Evolutionary conservation across 1,139 yeast genomes (phyloP).

Genomic region (Magnusiomyces paraingens): DNA sequence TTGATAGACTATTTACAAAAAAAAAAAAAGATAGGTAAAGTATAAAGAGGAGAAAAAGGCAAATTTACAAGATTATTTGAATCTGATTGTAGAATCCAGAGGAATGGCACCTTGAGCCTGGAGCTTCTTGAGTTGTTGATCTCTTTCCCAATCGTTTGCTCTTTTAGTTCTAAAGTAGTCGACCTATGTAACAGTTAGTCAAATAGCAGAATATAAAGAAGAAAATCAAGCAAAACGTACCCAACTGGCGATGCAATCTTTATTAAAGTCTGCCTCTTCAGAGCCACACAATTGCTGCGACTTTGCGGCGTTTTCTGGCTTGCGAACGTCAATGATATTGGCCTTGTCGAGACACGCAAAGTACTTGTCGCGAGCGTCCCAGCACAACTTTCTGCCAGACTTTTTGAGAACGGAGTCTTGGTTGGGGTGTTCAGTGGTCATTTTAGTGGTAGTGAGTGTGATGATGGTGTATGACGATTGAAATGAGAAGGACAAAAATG

Average conservation of each 20-base stretch:
- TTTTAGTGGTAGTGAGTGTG: too few species aligned
- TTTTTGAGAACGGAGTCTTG: slow-evolving; percentile 29
- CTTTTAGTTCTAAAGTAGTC: slow-evolving; percentile 63
- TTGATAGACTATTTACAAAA: slow-evolving; percentile 1
- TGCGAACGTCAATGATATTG: slow-evolving; percentile 41
- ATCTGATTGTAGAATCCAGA: slow-evolving; percentile 17
- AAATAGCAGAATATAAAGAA: background rate
- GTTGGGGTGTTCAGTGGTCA: background rate
- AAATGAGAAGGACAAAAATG: too few species aligned
- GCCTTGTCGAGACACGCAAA: slow-evolving; percentile 53
- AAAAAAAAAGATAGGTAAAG: background rate
- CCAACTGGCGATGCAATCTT: slow-evolving; percentile 61
- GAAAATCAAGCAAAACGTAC: slow-evolving; percentile 28
- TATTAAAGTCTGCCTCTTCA: slow-evolving; percentile 43
- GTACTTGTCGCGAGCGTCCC: slow-evolving; percentile 60
- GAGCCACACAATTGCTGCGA: slow-evolving; percentile 36
- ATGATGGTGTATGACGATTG: too few species aligned
- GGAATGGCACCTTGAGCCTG: slow-evolving; percentile 44
- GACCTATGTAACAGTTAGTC: slow-evolving; percentile 19
- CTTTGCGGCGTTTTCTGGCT: slow-evolving; percentile 26
- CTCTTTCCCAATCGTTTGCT: slow-evolving; percentile 50
- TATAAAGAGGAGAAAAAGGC: background rate
- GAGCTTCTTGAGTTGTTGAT: slow-evolving; percentile 45
- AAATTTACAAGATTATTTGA: slow-evolving; percentile 16
- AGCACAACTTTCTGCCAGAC: slow-evolving; percentile 50